Evolutionary conservation across 441 rosid species (phyloP), one percentile per base, ranked within the genome.

Genomic region (Codiaeum variegatum): DNA sequence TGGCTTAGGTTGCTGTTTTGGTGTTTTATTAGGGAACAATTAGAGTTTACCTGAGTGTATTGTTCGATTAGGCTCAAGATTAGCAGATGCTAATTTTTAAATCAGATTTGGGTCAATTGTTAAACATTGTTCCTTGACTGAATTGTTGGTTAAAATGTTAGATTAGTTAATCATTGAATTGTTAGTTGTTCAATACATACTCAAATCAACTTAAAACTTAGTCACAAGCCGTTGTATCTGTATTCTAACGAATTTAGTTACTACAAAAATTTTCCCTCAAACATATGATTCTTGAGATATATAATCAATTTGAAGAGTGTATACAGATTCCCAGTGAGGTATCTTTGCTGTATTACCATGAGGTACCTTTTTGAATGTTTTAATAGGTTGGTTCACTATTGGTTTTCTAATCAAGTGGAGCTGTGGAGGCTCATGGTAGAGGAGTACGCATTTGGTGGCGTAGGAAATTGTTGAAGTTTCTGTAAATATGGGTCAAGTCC

Each of bases 31-130:
- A 23, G n/a, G 34, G 24, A 5, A 6, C 32, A 19, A 13, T n/a
- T 4, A 0, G 6, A 29, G 62, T 18, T 28, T 46, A 46, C 47
- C 29, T 15, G 26, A 2, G 32, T 11, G 8, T 15, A 18, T 63
- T 59, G 19, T 31, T 67, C 61, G 32, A 60, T 73, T 46, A 54
- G 24, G 42, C 34, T 73, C 23, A 29, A 44, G 46, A 47, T 66
- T 49, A 32, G 49, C 26, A 34, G 51, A 24, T 47, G 67, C 52
- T 67, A 34, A 1, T 26, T 51, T 11, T 59, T 65, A 18, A 10
- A 24, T 40, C 31, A 61, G 34, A 60, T 61, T 71, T 23, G 32
- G 69, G 23, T 24, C 38, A 64, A 52, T 63, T 63, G 56, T 71
- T 29, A 8, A 59, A 12, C 6, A 5, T 21, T 61, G 32, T 71